Conservation (phyloP, 2,329 filamentous ascomycete genomes). For the Neofusicoccum cordaticola region DNA sequence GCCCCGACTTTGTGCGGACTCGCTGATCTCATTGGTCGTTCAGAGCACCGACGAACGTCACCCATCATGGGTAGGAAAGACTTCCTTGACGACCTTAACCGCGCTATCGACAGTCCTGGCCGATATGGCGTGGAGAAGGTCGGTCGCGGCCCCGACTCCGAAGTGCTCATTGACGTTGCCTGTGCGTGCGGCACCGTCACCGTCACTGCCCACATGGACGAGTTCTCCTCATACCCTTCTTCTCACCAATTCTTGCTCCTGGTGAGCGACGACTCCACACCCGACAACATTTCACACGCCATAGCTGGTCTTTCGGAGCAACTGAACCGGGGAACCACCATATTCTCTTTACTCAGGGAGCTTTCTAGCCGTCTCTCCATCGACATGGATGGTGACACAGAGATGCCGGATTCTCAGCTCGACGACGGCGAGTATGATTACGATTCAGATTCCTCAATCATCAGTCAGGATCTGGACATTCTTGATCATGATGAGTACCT, state of each 20-base stretch:
- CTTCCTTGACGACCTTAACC: constrained; percentile 60
- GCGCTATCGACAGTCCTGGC: constrained; percentile 40
- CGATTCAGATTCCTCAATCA: not conserved
- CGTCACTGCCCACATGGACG: constrained; percentile 44
- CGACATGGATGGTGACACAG: constrained; percentile 40
- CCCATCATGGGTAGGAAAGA: constrained; percentile 62
- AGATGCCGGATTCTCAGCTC: constrained; percentile 5
- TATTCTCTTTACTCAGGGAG: constrained; percentile 50
- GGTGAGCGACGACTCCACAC: constrained; percentile 45
- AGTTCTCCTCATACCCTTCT: constrained; percentile 60
- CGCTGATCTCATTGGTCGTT: not conserved
- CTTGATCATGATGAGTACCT: not conserved
- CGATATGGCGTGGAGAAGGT: constrained; percentile 53
- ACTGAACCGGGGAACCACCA: constrained; percentile 41
- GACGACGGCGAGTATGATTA: not conserved
- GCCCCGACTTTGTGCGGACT: not conserved
- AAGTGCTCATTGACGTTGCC: constrained; percentile 62
- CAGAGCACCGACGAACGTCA: constrained; percentile 12
- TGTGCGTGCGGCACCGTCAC: constrained; percentile 32
- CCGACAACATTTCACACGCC: constrained; percentile 40
- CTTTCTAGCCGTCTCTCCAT: constrained; percentile 41
- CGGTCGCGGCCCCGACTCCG: constrained; percentile 65
- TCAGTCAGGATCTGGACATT: not conserved
- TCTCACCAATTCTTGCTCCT: constrained; percentile 58
- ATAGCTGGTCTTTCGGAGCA: constrained; percentile 47